phyloP scores from a whole-genome alignment of 2,329 filamentous ascomycete species.

The Chaetothyriales sp. region DNA sequence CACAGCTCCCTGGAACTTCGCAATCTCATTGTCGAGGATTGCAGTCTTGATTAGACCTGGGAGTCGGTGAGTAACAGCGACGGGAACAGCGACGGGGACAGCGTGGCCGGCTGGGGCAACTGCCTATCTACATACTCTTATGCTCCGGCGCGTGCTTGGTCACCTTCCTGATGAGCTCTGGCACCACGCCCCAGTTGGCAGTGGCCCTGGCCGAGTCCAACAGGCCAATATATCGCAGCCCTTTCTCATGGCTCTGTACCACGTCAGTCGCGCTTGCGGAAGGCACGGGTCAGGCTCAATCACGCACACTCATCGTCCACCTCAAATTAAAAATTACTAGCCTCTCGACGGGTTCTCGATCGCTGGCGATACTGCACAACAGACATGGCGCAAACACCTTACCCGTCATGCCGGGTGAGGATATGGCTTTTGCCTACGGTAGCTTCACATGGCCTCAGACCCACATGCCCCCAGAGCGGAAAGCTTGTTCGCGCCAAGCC shows the following conservation, averaged over 20 bases:
- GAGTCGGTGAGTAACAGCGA: constrained; percentile 5
- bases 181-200: constrained; percentile 72
- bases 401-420: background rate
- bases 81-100: constrained; percentile 1
- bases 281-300: background rate
- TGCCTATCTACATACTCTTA: constrained; percentile 56
- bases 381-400: background rate
- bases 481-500: background rate
- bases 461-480: background rate
- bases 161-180: constrained; percentile 82
- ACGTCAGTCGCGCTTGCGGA: constrained; percentile 1
- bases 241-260: constrained; percentile 49
- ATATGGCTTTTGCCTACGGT: background rate
- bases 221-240: constrained; percentile 62
- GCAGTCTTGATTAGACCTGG: constrained; percentile 57
- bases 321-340: background rate
- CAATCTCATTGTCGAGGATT: constrained; percentile 53
- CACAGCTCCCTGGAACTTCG: constrained; percentile 31
- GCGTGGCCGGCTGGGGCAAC: constrained; percentile 2
- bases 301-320: constrained; percentile 18
- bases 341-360: background rate
- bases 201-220: constrained; percentile 80
- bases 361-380: background rate
- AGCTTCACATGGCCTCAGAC: background rate
- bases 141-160: constrained; percentile 82